Conservation (phyloP, 73 alveolate genomes). For the Uronychia setigera region DNA sequence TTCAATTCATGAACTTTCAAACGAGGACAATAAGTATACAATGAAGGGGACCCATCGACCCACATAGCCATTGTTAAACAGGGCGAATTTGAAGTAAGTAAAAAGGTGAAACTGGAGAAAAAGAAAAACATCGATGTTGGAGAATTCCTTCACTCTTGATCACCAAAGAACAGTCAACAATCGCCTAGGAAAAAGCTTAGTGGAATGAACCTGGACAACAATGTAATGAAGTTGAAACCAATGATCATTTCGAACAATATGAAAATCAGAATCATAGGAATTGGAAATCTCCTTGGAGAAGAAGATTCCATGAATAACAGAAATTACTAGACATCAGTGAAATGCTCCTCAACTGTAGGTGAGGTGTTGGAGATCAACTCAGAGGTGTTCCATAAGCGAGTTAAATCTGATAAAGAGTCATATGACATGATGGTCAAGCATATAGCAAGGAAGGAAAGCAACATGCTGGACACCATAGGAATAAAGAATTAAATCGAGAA, state of each 20-base stretch:
- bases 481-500: not conserved
- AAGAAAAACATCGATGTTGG: not conserved
- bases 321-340: not conserved
- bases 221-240: not conserved
- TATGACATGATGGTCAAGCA: not conserved
- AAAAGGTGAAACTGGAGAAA: not conserved
- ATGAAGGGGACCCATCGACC: conserved; percentile 63
- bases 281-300: conserved; percentile 61
- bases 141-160: not conserved
- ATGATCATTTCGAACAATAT: conserved; percentile 7
- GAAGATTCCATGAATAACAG: conserved; percentile 37
- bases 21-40: conserved; percentile 35
- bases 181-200: no score
- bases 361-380: not conserved
- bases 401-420: not conserved
- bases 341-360: not conserved
- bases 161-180: no score
- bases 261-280: not conserved
- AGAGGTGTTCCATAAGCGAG: not conserved
- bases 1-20: conserved; percentile 20
- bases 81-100: conserved; percentile 67
- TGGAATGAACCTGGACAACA: no score
- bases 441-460: not conserved
- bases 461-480: not conserved
- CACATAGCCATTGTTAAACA: conserved; percentile 48